phyloP scores from a whole-genome alignment of 2,329 filamentous ascomycete genomes.

The Diaporthe sp. region DNA sequence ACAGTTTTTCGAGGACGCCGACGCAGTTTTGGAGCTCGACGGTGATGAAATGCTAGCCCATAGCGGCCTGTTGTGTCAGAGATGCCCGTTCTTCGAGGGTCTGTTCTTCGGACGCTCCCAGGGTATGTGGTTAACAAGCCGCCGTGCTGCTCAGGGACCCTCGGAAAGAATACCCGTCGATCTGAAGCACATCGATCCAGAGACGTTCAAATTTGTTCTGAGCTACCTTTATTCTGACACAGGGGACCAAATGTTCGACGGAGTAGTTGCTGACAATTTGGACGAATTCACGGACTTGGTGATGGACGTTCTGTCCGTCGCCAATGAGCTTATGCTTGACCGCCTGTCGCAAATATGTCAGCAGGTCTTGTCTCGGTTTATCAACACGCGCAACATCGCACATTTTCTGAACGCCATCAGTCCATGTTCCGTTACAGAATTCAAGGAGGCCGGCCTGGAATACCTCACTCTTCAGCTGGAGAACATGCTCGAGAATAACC shows the following conservation, averaged over 20 bases:
- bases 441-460: slow-evolving; percentile 89
- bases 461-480: slow-evolving; percentile 95
- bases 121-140: slow-evolving; percentile 85
- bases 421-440: slow-evolving; percentile 84
- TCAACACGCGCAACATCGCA: slow-evolving; percentile 88
- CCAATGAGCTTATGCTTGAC: slow-evolving; percentile 96
- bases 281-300: slow-evolving; percentile 92
- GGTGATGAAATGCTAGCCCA: slow-evolving; percentile 81
- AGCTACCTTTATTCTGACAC: slow-evolving; percentile 87
- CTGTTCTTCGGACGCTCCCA: slow-evolving; percentile 90
- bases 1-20: slow-evolving; percentile 82
- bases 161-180: slow-evolving; percentile 76
- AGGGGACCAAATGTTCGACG: slow-evolving; percentile 85
- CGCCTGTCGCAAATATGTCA: slow-evolving; percentile 92
- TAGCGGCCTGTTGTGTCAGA: slow-evolving; percentile 82
- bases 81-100: slow-evolving; percentile 93
- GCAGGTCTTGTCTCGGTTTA: slow-evolving; percentile 83
- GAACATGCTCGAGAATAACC: slow-evolving; percentile 89
- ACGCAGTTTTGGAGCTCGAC: slow-evolving; percentile 84
- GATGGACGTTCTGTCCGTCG: slow-evolving; percentile 89
- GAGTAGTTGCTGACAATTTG: slow-evolving; percentile 77
- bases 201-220: slow-evolving; percentile 84
- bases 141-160: slow-evolving; percentile 63
- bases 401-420: slow-evolving; percentile 88
- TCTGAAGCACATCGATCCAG: slow-evolving; percentile 81